Evolutionary conservation across 352 stramenopile genomes (phyloP), one percentile per base, ranked within the genome.

Genomic region (Thraustotheca clavata): DNA sequence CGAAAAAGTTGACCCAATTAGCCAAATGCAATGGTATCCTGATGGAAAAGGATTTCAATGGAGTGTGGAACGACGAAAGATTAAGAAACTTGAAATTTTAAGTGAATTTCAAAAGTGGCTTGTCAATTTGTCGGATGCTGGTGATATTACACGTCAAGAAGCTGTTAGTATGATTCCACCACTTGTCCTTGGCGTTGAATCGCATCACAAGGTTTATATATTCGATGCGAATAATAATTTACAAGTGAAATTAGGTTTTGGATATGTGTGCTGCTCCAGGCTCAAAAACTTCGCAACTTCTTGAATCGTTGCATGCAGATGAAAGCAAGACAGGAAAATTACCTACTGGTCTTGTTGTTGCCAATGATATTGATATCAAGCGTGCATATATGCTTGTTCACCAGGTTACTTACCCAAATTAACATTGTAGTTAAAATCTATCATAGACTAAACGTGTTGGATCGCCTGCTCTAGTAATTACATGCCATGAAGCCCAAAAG

Each of bases 81-180:
- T 98, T 36, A 88, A 93, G 63, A 96, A 97, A 71, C 83, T 98
- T 49, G 76, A 86, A 62, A 83, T 88, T 27, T 74, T 98, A 2
- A 81, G 91, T 61, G 78, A 94, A 50, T 96, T 99, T 60, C 94
- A 98, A 73, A 84, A 97, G 43, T 99, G 94, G 90, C 84, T 99
- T 22, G 94, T 98, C 26, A 83, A 94, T 52, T 81, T 99, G 40
- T 97, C 88, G 14, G 79, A 96, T 67, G 88, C 82, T 43, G 95
- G 97, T 33, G 95, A 82, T 52, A 95, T 99, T 52, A 98, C 96
- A 22, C 90, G 97, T 38, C 97, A 99, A 76, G 97, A 99, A 70
- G 85, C 97, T 4, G 97, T 98, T 59, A 98, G 87, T 68, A 99
- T 99, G 96, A 95, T 99, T 55, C 97, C 97, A 20, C 97, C 97